A percentile compares a stretch with the other conserved stretches of the same genome.
Evolutionary conservation across 352 stramenopile genomes (phyloP).

Genomic region (Pythium inflatum): DNA sequence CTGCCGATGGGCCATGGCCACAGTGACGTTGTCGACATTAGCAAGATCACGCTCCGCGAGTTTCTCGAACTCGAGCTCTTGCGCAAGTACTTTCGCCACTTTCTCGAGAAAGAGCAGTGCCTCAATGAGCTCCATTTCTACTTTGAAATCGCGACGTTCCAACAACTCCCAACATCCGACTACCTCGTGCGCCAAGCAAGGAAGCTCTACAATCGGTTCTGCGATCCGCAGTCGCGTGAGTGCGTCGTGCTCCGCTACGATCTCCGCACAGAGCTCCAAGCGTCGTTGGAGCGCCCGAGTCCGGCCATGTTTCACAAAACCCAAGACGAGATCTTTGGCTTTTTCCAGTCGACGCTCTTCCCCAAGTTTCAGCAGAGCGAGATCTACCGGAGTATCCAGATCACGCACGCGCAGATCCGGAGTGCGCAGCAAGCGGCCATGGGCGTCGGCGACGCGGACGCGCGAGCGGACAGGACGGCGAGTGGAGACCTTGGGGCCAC

Average conservation of each 20-base stretch:
- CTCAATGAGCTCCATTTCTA: constrained; percentile 76
- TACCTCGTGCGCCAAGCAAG: constrained; percentile 68
- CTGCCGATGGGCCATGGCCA: neutral
- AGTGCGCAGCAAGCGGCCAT: constrained; percentile 13
- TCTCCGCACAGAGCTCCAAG: constrained; percentile 39
- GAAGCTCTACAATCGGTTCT: constrained; percentile 72
- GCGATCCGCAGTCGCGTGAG: constrained; percentile 62
- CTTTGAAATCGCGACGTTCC: constrained; percentile 71
- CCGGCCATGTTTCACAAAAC: constrained; percentile 74
- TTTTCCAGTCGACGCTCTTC: constrained; percentile 68
- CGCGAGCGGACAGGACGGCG: neutral
- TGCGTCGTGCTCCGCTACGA: constrained; percentile 48
- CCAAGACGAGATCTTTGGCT: constrained; percentile 70
- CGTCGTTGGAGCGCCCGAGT: constrained; percentile 42
- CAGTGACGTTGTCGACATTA: constrained; percentile 48
- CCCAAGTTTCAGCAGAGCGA: constrained; percentile 78
- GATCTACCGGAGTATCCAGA: constrained; percentile 61
- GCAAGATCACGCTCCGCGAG: constrained; percentile 55
- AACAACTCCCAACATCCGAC: constrained; percentile 78
- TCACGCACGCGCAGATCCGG: constrained; percentile 35
- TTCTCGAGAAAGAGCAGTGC: constrained; percentile 75
- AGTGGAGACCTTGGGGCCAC: neutral
- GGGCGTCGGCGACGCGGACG: neutral
- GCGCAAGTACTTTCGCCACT: constrained; percentile 64
- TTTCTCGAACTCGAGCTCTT: constrained; percentile 65